These are phyloP conservation scores for Salvia splendens DNA, from an alignment of 257 asterid genomes.

Conservation along the genomic window DNA sequence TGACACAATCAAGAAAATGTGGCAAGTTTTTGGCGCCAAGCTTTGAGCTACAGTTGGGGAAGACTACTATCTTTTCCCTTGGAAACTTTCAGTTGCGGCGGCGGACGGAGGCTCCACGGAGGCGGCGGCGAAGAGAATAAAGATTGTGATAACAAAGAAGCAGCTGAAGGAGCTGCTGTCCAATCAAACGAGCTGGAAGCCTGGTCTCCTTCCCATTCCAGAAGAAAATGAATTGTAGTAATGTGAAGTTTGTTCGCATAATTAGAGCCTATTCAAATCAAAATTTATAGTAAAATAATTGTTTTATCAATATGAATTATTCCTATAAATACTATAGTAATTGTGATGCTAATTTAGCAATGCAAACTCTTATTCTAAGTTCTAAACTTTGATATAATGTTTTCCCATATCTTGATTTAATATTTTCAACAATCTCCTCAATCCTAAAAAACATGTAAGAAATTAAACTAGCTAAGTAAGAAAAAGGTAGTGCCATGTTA, in stretches of 20 bases:
- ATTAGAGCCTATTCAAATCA: no score
- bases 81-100: slow-evolving; percentile 1
- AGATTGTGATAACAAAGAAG: slow-evolving; percentile 52
- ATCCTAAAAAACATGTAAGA: no score
- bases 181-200: slow-evolving; percentile 38
- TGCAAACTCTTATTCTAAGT: no score
- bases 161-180: slow-evolving; percentile 44
- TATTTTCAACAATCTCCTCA: no score
- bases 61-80: slow-evolving; percentile 50
- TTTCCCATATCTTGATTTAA: no score
- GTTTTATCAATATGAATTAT: neutral
- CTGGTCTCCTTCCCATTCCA: slow-evolving; percentile 45
- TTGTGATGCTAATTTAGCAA: no score
- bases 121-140: slow-evolving; percentile 41
- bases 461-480: no score
- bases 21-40: slow-evolving; percentile 28
- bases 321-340: neutral
- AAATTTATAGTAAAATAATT: no score
- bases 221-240: slow-evolving; percentile 49
- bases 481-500: neutral
- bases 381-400: no score
- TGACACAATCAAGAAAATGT: slow-evolving; percentile 34
- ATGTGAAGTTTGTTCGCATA: no score
- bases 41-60: slow-evolving; percentile 41
- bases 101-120: neutral